Evolutionary conservation across 2,329 filamentous ascomycete species (phyloP).

Genomic region (Tolypocladium ovalisporum): DNA sequence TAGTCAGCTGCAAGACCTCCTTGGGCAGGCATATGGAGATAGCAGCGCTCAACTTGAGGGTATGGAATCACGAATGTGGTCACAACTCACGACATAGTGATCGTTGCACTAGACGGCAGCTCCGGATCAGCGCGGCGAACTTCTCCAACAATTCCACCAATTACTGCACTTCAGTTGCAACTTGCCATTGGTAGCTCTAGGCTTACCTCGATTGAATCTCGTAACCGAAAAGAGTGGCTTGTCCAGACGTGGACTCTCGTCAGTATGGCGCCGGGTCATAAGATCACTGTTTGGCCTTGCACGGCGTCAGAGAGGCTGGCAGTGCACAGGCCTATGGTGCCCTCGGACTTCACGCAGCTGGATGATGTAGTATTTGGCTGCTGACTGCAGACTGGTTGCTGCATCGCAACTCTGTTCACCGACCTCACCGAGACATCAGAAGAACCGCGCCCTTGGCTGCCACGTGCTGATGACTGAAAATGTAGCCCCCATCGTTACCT

Average conservation of each 20-base stretch:
- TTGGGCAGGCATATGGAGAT: neutral
- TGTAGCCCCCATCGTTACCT: neutral
- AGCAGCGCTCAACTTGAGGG: neutral
- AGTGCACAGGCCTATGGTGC: neutral
- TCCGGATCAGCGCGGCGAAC: neutral
- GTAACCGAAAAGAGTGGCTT: neutral
- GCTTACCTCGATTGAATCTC: neutral
- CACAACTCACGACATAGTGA: neutral
- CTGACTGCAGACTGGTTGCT: neutral
- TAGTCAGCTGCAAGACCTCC: neutral
- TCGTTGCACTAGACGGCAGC: neutral
- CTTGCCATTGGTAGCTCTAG: neutral
- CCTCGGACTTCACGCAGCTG: neutral
- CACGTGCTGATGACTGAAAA: neutral
- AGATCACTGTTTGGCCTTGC: neutral
- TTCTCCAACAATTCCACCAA: neutral
- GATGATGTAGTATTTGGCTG: neutral
- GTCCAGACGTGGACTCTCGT: neutral
- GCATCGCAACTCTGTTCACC: neutral
- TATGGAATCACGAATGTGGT: neutral
- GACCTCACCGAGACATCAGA: neutral
- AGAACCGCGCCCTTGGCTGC: neutral
- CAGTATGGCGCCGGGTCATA: neutral
- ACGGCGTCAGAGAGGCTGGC: neutral
- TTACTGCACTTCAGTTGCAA: neutral